Conservation (phyloP, 106 monocot genomes). For the Platanthera guangdongensis region DNA sequence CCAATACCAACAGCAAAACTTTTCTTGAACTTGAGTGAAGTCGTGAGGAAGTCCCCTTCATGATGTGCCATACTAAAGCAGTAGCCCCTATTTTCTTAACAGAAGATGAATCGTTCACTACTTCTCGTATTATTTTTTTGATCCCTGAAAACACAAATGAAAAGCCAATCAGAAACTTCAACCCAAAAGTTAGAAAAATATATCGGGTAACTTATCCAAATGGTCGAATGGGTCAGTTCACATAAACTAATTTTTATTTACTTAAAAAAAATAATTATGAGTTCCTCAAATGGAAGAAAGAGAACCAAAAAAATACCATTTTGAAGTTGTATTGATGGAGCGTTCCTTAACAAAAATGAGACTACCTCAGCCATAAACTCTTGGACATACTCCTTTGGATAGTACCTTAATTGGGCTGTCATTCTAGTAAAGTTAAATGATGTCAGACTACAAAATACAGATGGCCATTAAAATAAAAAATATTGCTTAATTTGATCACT, state of each 20-base stretch:
- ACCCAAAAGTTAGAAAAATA: background rate
- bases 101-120: conserved; percentile 28
- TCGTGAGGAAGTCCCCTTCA: conserved; percentile 64
- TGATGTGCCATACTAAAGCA: conserved; percentile 59
- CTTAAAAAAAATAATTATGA: background rate
- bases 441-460: background rate
- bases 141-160: conserved; percentile 38
- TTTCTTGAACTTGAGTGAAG: conserved; percentile 76
- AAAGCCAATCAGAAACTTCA: background rate
- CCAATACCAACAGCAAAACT: conserved; percentile 55
- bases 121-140: conserved; percentile 44
- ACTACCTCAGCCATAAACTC: conserved; percentile 87
- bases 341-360: conserved; percentile 84
- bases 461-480: background rate
- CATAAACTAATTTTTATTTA: too few relatives aligned
- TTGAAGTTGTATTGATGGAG: conserved; percentile 41
- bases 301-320: conserved; percentile 39
- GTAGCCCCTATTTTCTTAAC: conserved; percentile 34
- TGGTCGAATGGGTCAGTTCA: background rate
- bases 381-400: conserved; percentile 67
- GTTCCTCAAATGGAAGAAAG: background rate
- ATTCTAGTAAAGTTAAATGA: conserved; percentile 30
- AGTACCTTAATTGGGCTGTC: conserved; percentile 55
- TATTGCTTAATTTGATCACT: background rate
- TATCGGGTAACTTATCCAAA: background rate